Conservation (phyloP, 306 rosid genomes). For the apple (Malus domestica) region DNA sequence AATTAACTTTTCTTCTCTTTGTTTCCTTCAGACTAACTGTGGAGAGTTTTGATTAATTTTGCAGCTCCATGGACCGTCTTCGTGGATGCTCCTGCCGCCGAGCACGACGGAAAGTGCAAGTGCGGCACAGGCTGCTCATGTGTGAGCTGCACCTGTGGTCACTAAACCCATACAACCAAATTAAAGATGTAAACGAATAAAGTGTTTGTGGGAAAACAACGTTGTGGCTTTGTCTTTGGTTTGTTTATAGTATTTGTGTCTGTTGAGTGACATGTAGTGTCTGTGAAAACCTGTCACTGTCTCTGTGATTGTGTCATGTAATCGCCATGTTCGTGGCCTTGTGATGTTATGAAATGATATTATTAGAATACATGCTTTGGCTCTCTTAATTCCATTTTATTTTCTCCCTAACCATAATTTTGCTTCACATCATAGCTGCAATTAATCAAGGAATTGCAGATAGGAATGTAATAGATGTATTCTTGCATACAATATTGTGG, state of each 20-base stretch:
- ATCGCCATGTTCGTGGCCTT: slow-evolving; percentile 17
- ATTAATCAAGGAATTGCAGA: too few species aligned
- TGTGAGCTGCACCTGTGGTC: slow-evolving; percentile 50
- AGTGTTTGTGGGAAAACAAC: slow-evolving; percentile 22
- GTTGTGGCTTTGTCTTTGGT: slow-evolving; percentile 7
- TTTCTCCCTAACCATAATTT: neutral
- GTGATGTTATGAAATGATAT: slow-evolving; percentile 3
- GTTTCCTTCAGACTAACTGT: neutral
- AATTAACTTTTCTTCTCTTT: neutral
- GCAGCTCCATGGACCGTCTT: slow-evolving; percentile 48
- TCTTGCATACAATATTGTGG: neutral
- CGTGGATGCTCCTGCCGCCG: slow-evolving; percentile 54
- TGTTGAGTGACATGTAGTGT: neutral
- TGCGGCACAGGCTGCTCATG: slow-evolving; percentile 62
- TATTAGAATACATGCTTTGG: neutral
- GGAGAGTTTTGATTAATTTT: neutral
- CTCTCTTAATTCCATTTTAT: neutral
- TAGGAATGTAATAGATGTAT: neutral
- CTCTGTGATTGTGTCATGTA: slow-evolving; percentile 6
- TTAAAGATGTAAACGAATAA: slow-evolving; percentile 7
- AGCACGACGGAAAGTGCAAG: slow-evolving; percentile 67
- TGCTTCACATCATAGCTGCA: neutral
- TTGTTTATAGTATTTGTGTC: neutral
- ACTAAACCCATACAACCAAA: slow-evolving; percentile 14
- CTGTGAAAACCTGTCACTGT: neutral